Evolutionary conservation across 257 asterid genomes (phyloP), one percentile per base, ranked within the genome.

Genomic region (Fraxinus cuspidata): DNA sequence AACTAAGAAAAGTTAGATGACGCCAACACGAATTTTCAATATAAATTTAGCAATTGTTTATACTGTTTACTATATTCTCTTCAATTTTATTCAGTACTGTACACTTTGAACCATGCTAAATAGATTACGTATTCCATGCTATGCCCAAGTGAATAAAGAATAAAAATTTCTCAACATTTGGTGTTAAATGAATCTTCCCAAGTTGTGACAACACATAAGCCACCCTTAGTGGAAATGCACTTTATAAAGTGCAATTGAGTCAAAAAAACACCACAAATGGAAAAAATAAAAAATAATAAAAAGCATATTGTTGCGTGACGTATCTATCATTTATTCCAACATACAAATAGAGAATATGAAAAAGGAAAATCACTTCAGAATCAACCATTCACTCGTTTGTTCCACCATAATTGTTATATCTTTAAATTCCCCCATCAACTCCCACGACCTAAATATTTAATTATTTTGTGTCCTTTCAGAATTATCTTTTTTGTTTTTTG

Each of bases 211-310:
- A 73, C 86, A 83, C 83, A 77, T 79, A 78, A 73, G 84, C 90
- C 96, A 84, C 87, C 60, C 87, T 84, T 86, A 84, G 92, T 91
- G 96, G 89, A 74, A 79, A 79, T 78, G 65, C 89, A 86, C 94
- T 85, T 91, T 86, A 51, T 75, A 73, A 81, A 83, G 75, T 82
- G 87, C 86, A 86, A 76, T 83, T 44, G 35, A 67, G 68, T 83
- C 64, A 60, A 75, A 6, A 15, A 67, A 64, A 40, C 11, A 34
- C 74, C 76, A 66, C 71, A 80, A 49, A 27, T 73, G 79, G 77
- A 21, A 67, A 70, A 5, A 42, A 34, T 1, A 2, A 23, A 75
- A 44, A 38, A 70, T 25, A 53, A 3, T 5, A 74, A n/a, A 6
- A 75, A 38, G 71, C 34, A 74, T 8, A 37, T 68, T 37, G 67